Evolutionary conservation across 257 asterid species (phyloP).

Genomic region (Prunella vulgaris): DNA sequence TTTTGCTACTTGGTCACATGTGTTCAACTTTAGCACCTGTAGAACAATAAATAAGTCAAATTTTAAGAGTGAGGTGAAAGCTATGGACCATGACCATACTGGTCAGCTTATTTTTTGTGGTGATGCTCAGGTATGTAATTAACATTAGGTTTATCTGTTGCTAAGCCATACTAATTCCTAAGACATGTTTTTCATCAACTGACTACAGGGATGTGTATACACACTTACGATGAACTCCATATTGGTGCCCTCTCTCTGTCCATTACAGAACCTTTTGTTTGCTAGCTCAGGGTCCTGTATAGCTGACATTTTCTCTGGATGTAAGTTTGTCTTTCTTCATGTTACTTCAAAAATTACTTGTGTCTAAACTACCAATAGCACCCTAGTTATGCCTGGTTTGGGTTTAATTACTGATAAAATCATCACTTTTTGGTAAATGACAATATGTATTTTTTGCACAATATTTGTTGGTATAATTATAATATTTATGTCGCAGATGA

Average conservation of each 20-base stretch:
- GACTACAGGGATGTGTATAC: constrained; percentile 77
- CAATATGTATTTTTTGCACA: too few species aligned
- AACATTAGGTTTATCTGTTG: too few species aligned
- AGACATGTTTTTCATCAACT: constrained; percentile 22
- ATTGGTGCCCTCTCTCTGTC: constrained; percentile 71
- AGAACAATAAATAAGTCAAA: constrained; percentile 60
- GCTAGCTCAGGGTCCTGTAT: constrained; percentile 88
- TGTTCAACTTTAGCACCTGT: constrained; percentile 94
- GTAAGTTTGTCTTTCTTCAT: constrained; percentile 95
- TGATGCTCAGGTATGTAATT: constrained; percentile 68
- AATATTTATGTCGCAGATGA: constrained; percentile 14
- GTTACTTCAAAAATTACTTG: constrained; percentile 34
- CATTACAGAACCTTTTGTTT: constrained; percentile 86
- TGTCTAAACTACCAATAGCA: neutral
- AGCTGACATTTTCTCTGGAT: constrained; percentile 72
- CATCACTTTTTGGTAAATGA: too few species aligned
- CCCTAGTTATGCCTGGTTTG: neutral
- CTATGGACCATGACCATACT: constrained; percentile 97
- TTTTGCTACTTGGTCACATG: constrained; percentile 45
- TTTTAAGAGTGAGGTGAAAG: constrained; percentile 83
- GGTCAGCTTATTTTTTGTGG: constrained; percentile 97
- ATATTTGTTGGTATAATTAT: constrained; percentile 11
- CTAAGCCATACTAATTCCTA: constrained; percentile 15
- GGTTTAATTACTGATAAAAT: too few species aligned
- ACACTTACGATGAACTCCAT: constrained; percentile 71